Base-by-base conservation (phyloP, 73 alveolate genomes). In the Paraurostyla sp. region DNA sequence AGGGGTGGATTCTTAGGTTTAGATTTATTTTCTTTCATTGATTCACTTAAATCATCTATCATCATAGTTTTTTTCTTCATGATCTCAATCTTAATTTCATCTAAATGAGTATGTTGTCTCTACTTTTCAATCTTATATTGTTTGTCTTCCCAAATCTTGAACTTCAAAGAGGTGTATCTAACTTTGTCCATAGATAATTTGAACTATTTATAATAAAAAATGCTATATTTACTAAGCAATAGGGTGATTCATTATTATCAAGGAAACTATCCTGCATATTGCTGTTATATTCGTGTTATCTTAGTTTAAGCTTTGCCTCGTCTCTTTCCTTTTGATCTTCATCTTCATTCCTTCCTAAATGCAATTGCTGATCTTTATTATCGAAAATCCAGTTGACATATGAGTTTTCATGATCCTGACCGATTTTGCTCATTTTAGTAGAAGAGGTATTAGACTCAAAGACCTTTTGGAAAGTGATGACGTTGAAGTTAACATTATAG, bases 71-170 rank as follows among this genome's bases (percentile, higher is more conserved):
- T 6, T 49, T 49, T 48, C 27, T 41, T 68, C 56, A n/a, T 0
- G 3, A 73, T n/a, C 16, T 73, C 65, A 73, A 73, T 73, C 71
- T 54, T 78, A 27, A 78, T 78, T 0, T 78, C 76, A 13, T 78
- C 89, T 2, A 78, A 20, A 51, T 78, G 76, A 4, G 52, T 7
- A n/a, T 43, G 76, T 29, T 78, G 27, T 78, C 40, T 78, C 46
- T 78, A 60, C 49, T 25, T 1, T 15, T 78, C 80, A 6, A 78
- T 13, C 29, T 40, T 50, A 54, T 29, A 78, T 16, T 32, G 16
- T 40, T 78, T 78, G 33, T 78, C 89, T 45, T 78, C 89, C 89
- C 89, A 78, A 1, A 78, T 54, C 46, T 78, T 78, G 43, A 78
- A 54, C 71, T 78, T 51, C 54, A 78, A 32, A 0, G 89, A 78